A percentile compares a stretch with the other conserved stretches of the same genome.
These are phyloP conservation scores for Rhizopogon vinicolor DNA, from an alignment of 768 basidiomycete species.

Conservation along the genomic window DNA sequence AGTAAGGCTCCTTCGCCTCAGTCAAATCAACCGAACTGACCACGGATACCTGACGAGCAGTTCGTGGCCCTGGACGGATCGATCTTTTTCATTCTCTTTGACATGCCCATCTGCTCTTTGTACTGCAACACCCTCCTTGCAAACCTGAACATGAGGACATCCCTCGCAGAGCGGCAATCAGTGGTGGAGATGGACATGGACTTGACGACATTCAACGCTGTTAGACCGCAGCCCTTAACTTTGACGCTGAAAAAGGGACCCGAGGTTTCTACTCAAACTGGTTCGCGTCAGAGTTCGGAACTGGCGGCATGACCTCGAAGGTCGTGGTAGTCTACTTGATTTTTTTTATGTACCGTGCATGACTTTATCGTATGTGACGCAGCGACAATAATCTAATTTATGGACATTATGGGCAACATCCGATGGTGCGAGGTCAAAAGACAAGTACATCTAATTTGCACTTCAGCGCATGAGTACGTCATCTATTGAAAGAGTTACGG, in stretches of 20 bases:
- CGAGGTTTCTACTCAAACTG: background rate
- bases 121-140: slow-evolving; percentile 15
- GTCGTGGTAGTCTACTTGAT: background rate
- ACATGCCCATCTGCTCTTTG: slow-evolving; percentile 13
- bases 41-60: background rate
- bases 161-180: background rate
- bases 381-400: too few relatives aligned
- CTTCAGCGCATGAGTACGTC: too few relatives aligned
- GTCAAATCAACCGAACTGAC: background rate
- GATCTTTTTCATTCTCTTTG: slow-evolving; percentile 1
- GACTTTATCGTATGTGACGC: too few relatives aligned
- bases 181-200: background rate
- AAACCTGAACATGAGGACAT: slow-evolving; percentile 11
- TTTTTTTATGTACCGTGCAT: background rate
- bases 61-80: background rate
- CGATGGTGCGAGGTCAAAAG: too few relatives aligned
- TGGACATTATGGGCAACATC: too few relatives aligned
- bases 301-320: background rate
- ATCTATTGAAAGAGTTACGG: slow-evolving; percentile 44
- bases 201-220: background rate
- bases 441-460: too few relatives aligned
- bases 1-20: background rate
- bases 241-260: background rate
- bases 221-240: background rate
- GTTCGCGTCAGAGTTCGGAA: background rate